phyloP scores from a whole-genome alignment of 2,329 filamentous ascomycete species.

The Penicillium sp. region DNA sequence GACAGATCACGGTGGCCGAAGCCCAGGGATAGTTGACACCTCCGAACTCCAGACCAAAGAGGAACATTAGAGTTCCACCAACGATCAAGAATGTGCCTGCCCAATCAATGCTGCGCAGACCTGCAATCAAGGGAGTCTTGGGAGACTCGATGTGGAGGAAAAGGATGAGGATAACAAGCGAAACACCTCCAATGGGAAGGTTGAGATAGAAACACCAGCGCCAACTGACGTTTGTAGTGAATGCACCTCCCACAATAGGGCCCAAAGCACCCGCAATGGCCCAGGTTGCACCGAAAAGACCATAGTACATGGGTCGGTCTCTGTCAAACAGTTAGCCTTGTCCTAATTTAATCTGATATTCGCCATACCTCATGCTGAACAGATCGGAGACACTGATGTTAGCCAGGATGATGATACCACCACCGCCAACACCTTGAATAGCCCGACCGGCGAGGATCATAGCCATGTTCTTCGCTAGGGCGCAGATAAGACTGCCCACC shows the following conservation, averaged over 20 bases:
- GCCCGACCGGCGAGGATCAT: constrained; percentile 65
- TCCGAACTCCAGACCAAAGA: constrained; percentile 83
- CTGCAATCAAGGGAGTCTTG: constrained; percentile 58
- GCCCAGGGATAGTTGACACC: constrained; percentile 74
- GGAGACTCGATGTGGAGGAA: constrained; percentile 64
- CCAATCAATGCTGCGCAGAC: constrained; percentile 65
- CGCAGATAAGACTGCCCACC: constrained; percentile 62
- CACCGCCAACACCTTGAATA: constrained; percentile 65
- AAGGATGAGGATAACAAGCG: constrained; percentile 60
- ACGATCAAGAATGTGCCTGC: constrained; percentile 65
- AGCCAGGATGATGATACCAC: constrained; percentile 63
- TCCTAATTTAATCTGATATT: neutral
- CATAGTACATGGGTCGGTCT: constrained; percentile 62
- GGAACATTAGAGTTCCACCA: constrained; percentile 79
- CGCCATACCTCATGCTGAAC: constrained; percentile 57
- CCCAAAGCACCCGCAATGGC: constrained; percentile 61
- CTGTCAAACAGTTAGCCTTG: constrained; percentile 29
- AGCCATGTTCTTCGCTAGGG: constrained; percentile 57
- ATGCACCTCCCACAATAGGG: constrained; percentile 62
- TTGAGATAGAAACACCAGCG: constrained; percentile 65
- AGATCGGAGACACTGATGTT: constrained; percentile 66
- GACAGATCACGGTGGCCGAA: constrained; percentile 72
- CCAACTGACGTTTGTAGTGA: constrained; percentile 62
- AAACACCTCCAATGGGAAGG: constrained; percentile 61
- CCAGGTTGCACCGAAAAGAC: constrained; percentile 64